Base-by-base conservation (phyloP, 331 rosid genomes). In the Quercus tomentella region DNA sequence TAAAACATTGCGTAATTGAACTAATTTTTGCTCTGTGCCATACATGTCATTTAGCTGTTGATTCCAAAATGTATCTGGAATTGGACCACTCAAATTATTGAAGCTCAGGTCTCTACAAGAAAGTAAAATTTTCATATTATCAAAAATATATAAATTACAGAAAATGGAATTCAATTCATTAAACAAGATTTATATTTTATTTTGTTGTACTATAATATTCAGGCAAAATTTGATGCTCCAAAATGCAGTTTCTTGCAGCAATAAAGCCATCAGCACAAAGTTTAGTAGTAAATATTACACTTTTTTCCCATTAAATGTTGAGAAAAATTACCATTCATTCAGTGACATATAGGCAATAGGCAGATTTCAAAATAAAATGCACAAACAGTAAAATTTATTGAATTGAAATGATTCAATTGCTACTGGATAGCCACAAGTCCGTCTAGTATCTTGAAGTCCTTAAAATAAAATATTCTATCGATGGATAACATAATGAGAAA, bases 21-120 rank as follows among this genome's bases (percentile, higher is more conserved):
- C 26, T 49, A 74, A 31, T 49, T 23, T 60, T 45, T 66, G 49
- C 56, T 67, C 33, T 61, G 43, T 55, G 12, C 16, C 97, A 88
- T 84, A 93, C 96, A 93, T 18, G 75, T 30, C 65, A 69, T 76
- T 2, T n/a, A 88, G 14, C 7, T 6, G 0, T 56, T 30, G 79
- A 69, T 21, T 22, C 73, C 76, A 33, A 79, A 87, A 23, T 20
- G 85, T 43, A 1, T 8, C 11, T 55, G 94, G 97, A 82, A 93
- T 77, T 76, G 66, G 11, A 82, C 92, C 94, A 3, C 77, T 91
- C 79, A 93, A 76, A 76, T 26, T 82, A 82, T 93, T 93, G 82
- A 85, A 93, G 86, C 97, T 93, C 81, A 93, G 65, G 82, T 93
- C 98, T 81, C 97, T 93, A 70, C 21, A 41, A 76, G 76, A 84